Base-by-base conservation (phyloP, 495 filamentous ascomycete genomes). In the Tuber magnatum region DNA sequence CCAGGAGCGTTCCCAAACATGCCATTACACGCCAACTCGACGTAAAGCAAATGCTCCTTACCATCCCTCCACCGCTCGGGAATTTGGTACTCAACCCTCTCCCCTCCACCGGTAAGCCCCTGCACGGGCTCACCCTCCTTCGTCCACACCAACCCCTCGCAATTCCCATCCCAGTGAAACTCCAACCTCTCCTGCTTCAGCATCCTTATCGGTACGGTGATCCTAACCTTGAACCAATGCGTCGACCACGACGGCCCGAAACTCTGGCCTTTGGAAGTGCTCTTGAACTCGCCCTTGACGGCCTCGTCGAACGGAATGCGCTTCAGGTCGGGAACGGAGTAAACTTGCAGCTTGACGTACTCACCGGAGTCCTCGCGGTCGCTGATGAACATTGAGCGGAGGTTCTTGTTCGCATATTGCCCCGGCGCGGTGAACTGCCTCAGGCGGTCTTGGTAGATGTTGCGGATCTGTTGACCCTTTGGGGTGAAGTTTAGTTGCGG, bases 231-330 rank as follows among this genome's bases (percentile, higher is more conserved):
- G 87, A 98, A 95, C 95, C 95, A 99, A 84, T 97, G 94, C n/a
- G 95, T 99, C 0, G 93, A 93, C 95, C 95, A 99, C 69, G 93
- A 94, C 18, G 95, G 95, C 6, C 95, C 95, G 80, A 97, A 97
- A 22, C 86, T 88, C 74, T 90, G 87, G 43, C 94, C 94, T 72
- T 93, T 90, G 24, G 86, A 85, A 2, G 94, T 92, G n/a, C 88
- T 85, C 42, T 86, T 86, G 84, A 96, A 99, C 56, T 92, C 86
- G 77, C 80, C 73, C 76, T 77, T 91, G 46, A 90, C 91, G 28
- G 94, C 95, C 51, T 97, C 93, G 74, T 94, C 83, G 85, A 99
- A 99, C n/a, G 91, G 88, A 22, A 96, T 95, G 35, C 95, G 89
- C 51, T 88, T 85, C 56, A 92, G 89, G 80, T 91, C 85, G 0